Evolutionary conservation across 2,329 filamentous ascomycete genomes (phyloP).

Genomic region (Colletotrichum truncatum): DNA sequence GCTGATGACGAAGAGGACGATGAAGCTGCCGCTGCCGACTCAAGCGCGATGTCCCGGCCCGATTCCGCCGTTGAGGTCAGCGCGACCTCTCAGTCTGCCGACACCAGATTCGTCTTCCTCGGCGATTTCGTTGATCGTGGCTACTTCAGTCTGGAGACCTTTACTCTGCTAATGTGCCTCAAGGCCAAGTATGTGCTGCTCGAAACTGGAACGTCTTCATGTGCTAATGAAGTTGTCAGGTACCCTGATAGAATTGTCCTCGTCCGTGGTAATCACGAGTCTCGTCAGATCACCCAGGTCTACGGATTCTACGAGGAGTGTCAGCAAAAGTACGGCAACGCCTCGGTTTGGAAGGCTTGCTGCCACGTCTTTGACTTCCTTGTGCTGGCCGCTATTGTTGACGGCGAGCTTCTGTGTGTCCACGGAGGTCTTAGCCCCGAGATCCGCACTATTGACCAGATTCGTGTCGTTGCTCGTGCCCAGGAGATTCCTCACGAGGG

Average conservation of each 20-base stretch:
- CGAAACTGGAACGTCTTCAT: not conserved
- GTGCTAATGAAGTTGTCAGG: constrained; percentile 55
- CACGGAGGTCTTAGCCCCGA: constrained; percentile 90
- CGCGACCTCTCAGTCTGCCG: constrained; percentile 55
- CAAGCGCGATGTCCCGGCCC: constrained; percentile 41
- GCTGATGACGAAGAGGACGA: constrained; percentile 60
- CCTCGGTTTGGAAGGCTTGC: constrained; percentile 99
- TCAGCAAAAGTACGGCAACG: constrained; percentile 97
- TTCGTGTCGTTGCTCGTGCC: constrained; percentile 97
- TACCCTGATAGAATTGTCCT: constrained; percentile 96
- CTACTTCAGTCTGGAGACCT: constrained; percentile 97
- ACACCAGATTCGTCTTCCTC: constrained; percentile 68
- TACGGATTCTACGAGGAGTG: constrained; percentile 99
- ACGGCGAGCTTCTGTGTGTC: constrained; percentile 97
- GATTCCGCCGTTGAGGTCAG: constrained; percentile 45
- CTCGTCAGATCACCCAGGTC: constrained; percentile 95
- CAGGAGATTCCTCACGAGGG: constrained; percentile 98
- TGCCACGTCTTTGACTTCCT: constrained; percentile 99
- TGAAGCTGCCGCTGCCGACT: constrained; percentile 54
- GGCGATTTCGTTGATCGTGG: constrained; percentile 98
- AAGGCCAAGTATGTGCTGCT: constrained; percentile 70
- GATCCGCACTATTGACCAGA: constrained; percentile 98
- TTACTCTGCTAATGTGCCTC: constrained; percentile 94
- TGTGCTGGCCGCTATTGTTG: constrained; percentile 95
- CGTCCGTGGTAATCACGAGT: constrained; percentile 98